These are phyloP conservation scores for Medicago ruthenica DNA, from an alignment of 306 rosid genomes.

Conservation along the genomic window DNA sequence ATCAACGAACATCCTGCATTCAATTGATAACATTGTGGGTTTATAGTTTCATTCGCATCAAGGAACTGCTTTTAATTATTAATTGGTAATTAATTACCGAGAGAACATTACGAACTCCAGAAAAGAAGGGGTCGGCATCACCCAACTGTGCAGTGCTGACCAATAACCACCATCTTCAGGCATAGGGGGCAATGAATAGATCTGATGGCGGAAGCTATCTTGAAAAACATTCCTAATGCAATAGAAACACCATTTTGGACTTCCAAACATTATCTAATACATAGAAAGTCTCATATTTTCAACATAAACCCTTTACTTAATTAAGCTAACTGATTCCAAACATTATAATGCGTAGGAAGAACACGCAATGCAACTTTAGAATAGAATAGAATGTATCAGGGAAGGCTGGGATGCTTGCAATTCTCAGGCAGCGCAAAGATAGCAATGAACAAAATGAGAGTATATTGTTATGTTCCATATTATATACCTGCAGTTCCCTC, in stretches of 20 bases:
- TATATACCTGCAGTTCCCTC: constrained; percentile 88
- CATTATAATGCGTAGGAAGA: constrained; percentile 6
- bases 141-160: constrained; percentile 96
- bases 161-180: constrained; percentile 92
- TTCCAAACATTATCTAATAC: constrained; percentile 24
- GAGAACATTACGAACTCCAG: constrained; percentile 91
- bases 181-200: constrained; percentile 81
- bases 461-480: constrained; percentile 14
- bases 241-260: constrained; percentile 38
- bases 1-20: constrained; percentile 89
- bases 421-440: constrained; percentile 28
- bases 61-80: constrained; percentile 22
- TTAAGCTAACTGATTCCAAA: constrained; percentile 7
- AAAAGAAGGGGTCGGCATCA: constrained; percentile 98
- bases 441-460: constrained; percentile 23
- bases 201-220: constrained; percentile 70
- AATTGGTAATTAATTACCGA: constrained; percentile 56
- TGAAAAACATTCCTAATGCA: constrained; percentile 77
- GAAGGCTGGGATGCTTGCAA: constrained; percentile 34
- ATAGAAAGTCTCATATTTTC: constrained; percentile 29
- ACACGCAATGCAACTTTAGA: constrained; percentile 34
- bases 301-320: constrained; percentile 18
- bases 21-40: constrained; percentile 40
- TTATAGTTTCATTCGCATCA: constrained; percentile 37
- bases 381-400: constrained; percentile 22